Conservation (phyloP, 208 protist species). For the Acanthamoeba sp. region DNA sequence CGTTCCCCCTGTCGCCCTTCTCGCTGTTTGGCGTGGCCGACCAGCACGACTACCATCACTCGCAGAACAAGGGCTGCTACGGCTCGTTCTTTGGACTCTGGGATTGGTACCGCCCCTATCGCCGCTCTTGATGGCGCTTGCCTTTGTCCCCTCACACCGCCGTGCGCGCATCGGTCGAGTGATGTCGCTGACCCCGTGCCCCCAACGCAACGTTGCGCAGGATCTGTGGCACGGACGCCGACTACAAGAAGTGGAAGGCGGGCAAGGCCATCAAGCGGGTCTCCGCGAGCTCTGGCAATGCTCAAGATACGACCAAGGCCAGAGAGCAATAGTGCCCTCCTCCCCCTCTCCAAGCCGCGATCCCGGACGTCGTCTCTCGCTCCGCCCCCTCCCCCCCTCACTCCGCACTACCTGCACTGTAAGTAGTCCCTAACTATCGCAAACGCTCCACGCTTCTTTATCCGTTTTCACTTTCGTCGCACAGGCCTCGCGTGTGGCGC, state of each 20-base stretch:
- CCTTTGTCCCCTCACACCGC: too few relatives aligned
- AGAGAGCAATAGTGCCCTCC: not conserved
- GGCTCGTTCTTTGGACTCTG: conserved; percentile 56
- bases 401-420: too few relatives aligned
- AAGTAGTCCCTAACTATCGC: too few relatives aligned
- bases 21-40: conserved; percentile 32
- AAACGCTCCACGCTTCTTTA: not conserved
- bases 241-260: conserved; percentile 45
- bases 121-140: too few relatives aligned
- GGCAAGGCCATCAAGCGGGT: not conserved
- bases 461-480: not conserved
- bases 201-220: not conserved
- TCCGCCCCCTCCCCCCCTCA: too few relatives aligned
- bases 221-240: conserved; percentile 29
- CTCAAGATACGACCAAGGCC: not conserved
- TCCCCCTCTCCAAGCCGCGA: too few relatives aligned
- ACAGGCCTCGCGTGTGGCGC: too few relatives aligned
- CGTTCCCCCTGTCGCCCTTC: conserved; percentile 36
- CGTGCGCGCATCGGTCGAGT: too few relatives aligned
- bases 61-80: conserved; percentile 65
- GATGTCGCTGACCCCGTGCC: too few relatives aligned
- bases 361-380: too few relatives aligned
- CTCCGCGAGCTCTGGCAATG: not conserved
- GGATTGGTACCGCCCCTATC: conserved; percentile 16
- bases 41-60: conserved; percentile 59